Evolutionary conservation across 1,284 basidiomycete genomes (phyloP).

Genomic region (Grifola frondosa): DNA sequence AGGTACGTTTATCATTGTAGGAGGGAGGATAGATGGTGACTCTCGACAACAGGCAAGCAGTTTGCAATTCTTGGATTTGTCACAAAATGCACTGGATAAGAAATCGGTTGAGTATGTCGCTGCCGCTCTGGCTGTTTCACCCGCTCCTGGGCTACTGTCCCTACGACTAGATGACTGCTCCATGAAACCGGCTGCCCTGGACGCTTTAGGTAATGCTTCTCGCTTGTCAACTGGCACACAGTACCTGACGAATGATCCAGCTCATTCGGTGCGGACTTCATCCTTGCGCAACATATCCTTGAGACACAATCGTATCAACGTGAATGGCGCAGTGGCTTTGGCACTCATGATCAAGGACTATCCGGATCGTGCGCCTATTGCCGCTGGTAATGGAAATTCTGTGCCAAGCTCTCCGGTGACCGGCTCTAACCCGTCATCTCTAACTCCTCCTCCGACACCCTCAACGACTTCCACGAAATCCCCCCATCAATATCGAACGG

Average conservation of each 20-base stretch:
- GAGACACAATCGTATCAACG: slow-evolving; percentile 81
- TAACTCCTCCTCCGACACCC: slow-evolving; percentile 26
- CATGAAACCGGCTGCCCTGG: slow-evolving; percentile 70
- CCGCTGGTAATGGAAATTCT: slow-evolving; percentile 14
- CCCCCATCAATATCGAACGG: slow-evolving; percentile 19
- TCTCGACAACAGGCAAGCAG: slow-evolving; percentile 69
- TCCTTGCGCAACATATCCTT: slow-evolving; percentile 85
- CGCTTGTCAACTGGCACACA: not conserved
- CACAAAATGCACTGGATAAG: slow-evolving; percentile 85
- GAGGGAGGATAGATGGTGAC: too few relatives aligned
- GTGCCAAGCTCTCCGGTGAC: slow-evolving; percentile 26
- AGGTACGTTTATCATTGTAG: slow-evolving; percentile 47
- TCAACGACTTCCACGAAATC: slow-evolving; percentile 29
- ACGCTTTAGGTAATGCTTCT: slow-evolving; percentile 65
- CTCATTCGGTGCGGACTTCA: slow-evolving; percentile 79
- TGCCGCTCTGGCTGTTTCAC: slow-evolving; percentile 58
- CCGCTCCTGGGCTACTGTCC: slow-evolving; percentile 65
- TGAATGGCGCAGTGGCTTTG: slow-evolving; percentile 84
- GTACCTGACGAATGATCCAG: slow-evolving; percentile 35
- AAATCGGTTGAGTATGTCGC: slow-evolving; percentile 82
- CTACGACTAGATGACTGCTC: slow-evolving; percentile 82
- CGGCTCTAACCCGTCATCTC: slow-evolving; percentile 19
- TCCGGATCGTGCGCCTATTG: slow-evolving; percentile 66
- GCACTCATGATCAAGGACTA: slow-evolving; percentile 96
- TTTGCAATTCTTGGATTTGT: slow-evolving; percentile 86